Conservation (phyloP, 768 basidiomycete genomes). For the Lactarius trivialis region DNA sequence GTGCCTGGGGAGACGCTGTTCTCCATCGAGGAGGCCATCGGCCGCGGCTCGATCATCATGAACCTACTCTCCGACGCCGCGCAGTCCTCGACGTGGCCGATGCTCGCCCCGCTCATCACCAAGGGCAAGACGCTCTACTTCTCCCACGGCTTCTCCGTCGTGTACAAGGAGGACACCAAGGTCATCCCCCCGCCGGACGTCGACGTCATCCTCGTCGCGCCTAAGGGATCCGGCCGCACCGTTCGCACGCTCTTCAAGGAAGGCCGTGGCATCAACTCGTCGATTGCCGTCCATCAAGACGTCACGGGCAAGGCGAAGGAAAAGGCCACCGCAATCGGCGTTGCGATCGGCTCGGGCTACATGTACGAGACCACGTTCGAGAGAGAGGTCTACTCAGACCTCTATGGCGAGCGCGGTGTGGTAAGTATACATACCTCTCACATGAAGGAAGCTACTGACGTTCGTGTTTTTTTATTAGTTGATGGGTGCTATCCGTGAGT, state of each 20-base stretch:
- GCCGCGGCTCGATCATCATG: constrained; percentile 97
- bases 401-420: constrained; percentile 99
- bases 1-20: constrained; percentile 97
- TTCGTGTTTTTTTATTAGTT: constrained; percentile 42
- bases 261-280: constrained; percentile 96
- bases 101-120: constrained; percentile 88
- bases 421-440: constrained; percentile 43
- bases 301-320: constrained; percentile 97
- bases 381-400: constrained; percentile 99
- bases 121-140: constrained; percentile 99
- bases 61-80: constrained; percentile 98
- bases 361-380: constrained; percentile 98
- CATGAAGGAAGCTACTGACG: constrained; percentile 3
- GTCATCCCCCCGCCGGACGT: constrained; percentile 89
- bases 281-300: constrained; percentile 93
- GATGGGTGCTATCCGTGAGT: constrained; percentile 93
- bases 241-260: constrained; percentile 99
- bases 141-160: constrained; percentile 98
- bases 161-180: constrained; percentile 95
- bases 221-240: constrained; percentile 97
- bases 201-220: constrained; percentile 98
- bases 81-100: constrained; percentile 94
- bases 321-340: constrained; percentile 91
- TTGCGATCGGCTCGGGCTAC: constrained; percentile 94
- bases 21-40: constrained; percentile 96